Base-by-base conservation (phyloP, 2,329 filamentous ascomycete species). In the Colletotrichum horii region DNA sequence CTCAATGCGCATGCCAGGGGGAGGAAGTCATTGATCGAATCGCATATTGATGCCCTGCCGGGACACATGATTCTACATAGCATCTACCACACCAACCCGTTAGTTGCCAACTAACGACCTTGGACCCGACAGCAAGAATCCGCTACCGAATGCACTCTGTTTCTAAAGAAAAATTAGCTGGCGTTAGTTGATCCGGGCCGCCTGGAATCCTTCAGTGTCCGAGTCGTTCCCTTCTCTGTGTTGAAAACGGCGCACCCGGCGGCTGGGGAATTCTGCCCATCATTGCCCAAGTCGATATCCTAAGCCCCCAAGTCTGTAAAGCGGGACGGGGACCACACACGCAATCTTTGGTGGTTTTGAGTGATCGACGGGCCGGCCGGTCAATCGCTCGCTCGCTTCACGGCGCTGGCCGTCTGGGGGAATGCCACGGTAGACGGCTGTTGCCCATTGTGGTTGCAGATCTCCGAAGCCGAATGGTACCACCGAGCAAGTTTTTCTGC, bases 371-470 rank as follows among this genome's bases (percentile, higher is more conserved):
- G 72, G 28, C 71, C 70, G 62, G 70, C 65, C 72, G 72, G 68
- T 30, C 43, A 56, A 62, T 67, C 62, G 26, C 62, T 66, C 72
- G 62, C 32, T 55, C 36, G 64, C 60, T 70, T 60, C 61, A 66
- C 61, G 71, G 71, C 67, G 71, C 61, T 74, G 71, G 60, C 71
- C 71, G 71, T 61, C 66, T 71, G 66, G 66, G 71, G 71, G 58
- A 62, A 43, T 61, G 38, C 24, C 58, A 62, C 66, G 61, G 12
- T 28, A 56, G 70, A 62, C 64, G 64, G 64, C 38, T 22, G 36
- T 34, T 64, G 22, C 28, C 52, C 60, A 48, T 28, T 30, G 28
- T 64, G 34, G 58, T 58, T 34, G 66, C 58, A 70, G 66, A 71
- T 74, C 67, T 38, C 67, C 71, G 66, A 15, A 43, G 66, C 66